Percentiles rank a stretch among this genome's conserved stretches.
phyloP scores from a whole-genome alignment of 768 basidiomycete species.

The Lepiota subincarnata region DNA sequence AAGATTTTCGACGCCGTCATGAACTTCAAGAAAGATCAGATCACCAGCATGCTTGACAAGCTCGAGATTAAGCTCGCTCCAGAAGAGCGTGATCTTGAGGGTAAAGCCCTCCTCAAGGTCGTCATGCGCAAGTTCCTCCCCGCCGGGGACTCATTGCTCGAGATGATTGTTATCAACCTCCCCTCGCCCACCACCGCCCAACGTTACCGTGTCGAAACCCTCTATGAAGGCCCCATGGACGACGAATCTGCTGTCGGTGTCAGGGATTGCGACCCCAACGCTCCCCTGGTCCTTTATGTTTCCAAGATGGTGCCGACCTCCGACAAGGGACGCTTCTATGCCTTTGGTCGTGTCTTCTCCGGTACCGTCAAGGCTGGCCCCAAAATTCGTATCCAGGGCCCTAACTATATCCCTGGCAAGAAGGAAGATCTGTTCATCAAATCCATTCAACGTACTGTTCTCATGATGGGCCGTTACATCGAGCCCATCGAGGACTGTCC shows the following conservation, averaged over 20 bases:
- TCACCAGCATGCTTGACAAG: conserved; percentile 86
- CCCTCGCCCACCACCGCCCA: conserved; percentile 97
- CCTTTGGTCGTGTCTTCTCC: conserved; percentile 99
- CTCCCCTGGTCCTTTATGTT: conserved; percentile 95
- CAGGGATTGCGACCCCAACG: conserved; percentile 95
- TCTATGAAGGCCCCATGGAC: conserved; percentile 99
- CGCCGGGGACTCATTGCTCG: conserved; percentile 95
- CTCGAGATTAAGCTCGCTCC: conserved; percentile 86
- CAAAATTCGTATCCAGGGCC: conserved; percentile 99
- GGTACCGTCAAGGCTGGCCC: conserved; percentile 96
- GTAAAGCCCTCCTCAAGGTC: conserved; percentile 93
- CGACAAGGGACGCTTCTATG: conserved; percentile 99
- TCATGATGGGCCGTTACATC: conserved; percentile 99
- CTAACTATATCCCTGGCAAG: conserved; percentile 98
- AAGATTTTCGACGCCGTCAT: conserved; percentile 97
- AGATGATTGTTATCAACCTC: conserved; percentile 99
- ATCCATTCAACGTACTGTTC: conserved; percentile 95
- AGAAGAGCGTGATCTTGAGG: conserved; percentile 91
- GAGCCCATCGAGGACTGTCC: conserved; percentile 99
- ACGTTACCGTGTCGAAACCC: conserved; percentile 97
- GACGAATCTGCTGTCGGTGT: conserved; percentile 99
- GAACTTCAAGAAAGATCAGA: conserved; percentile 97
- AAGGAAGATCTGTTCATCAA: conserved; percentile 98
- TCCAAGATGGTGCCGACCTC: conserved; percentile 99
- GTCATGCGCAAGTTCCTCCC: conserved; percentile 99